Evolutionary conservation across 2,329 filamentous ascomycete genomes (phyloP).

Genomic region (Scedosporium boydii): DNA sequence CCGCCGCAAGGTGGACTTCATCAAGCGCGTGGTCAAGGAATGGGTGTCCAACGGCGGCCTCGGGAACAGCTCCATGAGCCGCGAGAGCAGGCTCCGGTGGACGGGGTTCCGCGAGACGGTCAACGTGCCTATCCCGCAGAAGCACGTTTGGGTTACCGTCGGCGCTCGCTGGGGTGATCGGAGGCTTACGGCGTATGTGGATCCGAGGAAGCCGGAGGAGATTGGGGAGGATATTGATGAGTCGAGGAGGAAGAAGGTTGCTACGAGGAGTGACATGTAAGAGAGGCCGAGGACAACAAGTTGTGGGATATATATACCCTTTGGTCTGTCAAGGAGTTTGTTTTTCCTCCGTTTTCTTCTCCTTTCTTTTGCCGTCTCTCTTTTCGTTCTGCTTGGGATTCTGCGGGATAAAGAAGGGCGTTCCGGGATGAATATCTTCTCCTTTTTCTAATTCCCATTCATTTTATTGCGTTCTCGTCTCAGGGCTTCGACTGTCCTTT

Average conservation of each 20-base stretch:
- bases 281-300: no score
- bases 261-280: background rate
- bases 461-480: no score
- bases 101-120: conserved; percentile 46
- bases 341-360: conserved; percentile 4
- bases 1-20: conserved; percentile 64
- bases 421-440: background rate
- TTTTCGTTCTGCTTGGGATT: conserved; percentile 3
- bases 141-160: conserved; percentile 61
- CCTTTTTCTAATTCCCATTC: no score
- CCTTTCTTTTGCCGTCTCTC: conserved; percentile 5
- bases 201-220: conserved; percentile 42
- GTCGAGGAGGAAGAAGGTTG: conserved; percentile 1
- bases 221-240: conserved; percentile 46
- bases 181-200: conserved; percentile 44
- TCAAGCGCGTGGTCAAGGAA: conserved; percentile 57
- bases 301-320: background rate
- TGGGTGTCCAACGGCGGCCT: conserved; percentile 64
- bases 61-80: conserved; percentile 54
- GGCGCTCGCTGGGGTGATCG: conserved; percentile 53
- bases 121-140: conserved; percentile 39
- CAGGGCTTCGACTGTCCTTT: no score
- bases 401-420: background rate
- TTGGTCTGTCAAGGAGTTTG: background rate
- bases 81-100: conserved; percentile 47